Evolutionary conservation across 768 basidiomycete genomes (phyloP).

Genomic region (Leccinum fibrillosum): DNA sequence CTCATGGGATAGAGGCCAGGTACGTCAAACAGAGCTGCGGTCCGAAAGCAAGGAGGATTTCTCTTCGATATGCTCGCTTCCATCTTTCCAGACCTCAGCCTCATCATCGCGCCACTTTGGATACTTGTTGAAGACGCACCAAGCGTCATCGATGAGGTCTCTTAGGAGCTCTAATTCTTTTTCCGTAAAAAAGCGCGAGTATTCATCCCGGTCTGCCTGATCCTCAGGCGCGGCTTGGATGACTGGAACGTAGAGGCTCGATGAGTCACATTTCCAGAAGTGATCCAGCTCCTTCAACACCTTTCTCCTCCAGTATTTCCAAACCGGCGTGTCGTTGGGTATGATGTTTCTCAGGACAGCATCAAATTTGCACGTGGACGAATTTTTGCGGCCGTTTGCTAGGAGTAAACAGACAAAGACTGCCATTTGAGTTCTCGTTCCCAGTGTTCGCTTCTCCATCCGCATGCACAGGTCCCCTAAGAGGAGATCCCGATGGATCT

Average conservation of each 20-base stretch:
- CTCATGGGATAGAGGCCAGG: background rate
- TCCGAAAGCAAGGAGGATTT: background rate
- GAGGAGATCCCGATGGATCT: slow-evolving; percentile 19
- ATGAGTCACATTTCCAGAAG: slow-evolving; percentile 7
- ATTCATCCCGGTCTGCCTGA: slow-evolving; percentile 7
- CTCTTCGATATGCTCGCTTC: background rate
- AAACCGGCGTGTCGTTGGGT: slow-evolving; percentile 28
- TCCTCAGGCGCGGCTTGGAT: slow-evolving; percentile 12
- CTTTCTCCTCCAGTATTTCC: slow-evolving; percentile 27
- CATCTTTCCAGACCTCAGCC: background rate
- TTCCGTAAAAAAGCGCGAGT: slow-evolving; percentile 7
- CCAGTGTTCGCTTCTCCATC: slow-evolving; percentile 13
- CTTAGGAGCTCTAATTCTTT: slow-evolving; percentile 10
- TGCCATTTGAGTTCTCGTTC: slow-evolving; percentile 29
- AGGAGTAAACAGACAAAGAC: slow-evolving; percentile 26
- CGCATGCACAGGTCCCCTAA: slow-evolving; percentile 1
- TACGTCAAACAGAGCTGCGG: slow-evolving; percentile 3
- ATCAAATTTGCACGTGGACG: slow-evolving; percentile 1
- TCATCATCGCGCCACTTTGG: slow-evolving; percentile 7
- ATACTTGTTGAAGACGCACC: slow-evolving; percentile 21
- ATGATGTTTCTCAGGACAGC: slow-evolving; percentile 15
- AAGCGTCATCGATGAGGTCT: slow-evolving; percentile 20
- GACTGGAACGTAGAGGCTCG: slow-evolving; percentile 8
- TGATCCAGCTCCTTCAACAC: slow-evolving; percentile 15
- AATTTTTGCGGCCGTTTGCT: slow-evolving; percentile 3